Evolutionary conservation across 176 grass and related monocot species (phyloP).

Genomic region (Hordeum marinum): DNA sequence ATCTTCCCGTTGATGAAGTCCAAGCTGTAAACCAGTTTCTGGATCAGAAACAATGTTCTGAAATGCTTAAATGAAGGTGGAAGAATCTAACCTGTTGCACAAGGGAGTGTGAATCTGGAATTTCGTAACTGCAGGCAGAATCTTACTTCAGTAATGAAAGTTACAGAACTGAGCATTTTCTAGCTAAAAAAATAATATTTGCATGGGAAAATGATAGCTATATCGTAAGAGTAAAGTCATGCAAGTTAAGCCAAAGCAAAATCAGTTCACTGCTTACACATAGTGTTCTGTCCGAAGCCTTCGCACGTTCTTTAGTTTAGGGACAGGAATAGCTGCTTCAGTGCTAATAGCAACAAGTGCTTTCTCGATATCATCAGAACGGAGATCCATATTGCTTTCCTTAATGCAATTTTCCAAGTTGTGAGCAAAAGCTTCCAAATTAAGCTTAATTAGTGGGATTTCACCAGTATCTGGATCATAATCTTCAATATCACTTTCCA

Average conservation of each 20-base stretch:
- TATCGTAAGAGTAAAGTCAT: neutral
- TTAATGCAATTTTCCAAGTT: slow-evolving; percentile 71
- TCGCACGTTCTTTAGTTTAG: slow-evolving; percentile 77
- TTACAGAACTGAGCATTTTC: slow-evolving; percentile 7
- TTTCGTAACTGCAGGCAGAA: slow-evolving; percentile 65
- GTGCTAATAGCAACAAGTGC: slow-evolving; percentile 66
- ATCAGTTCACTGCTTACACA: slow-evolving; percentile 51
- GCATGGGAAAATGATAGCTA: neutral
- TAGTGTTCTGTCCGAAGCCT: slow-evolving; percentile 85
- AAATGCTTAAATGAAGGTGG: slow-evolving; percentile 12
- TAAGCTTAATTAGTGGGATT: slow-evolving; percentile 85
- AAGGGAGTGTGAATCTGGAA: slow-evolving; percentile 87
- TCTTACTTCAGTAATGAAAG: slow-evolving; percentile 26
- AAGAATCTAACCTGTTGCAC: slow-evolving; percentile 56
- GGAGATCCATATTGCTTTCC: slow-evolving; percentile 56
- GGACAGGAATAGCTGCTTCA: slow-evolving; percentile 75
- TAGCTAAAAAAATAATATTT: neutral
- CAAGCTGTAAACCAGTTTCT: slow-evolving; percentile 55
- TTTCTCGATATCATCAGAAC: slow-evolving; percentile 72
- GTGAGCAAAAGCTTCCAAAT: slow-evolving; percentile 70
- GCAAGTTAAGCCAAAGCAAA: neutral
- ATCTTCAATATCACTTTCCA: slow-evolving; percentile 68
- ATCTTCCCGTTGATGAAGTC: slow-evolving; percentile 63
- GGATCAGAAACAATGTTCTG: slow-evolving; percentile 28
- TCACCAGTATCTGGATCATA: slow-evolving; percentile 59